Evolutionary conservation across 768 basidiomycete species (phyloP).

Genomic region (Sutorius australiensis): DNA sequence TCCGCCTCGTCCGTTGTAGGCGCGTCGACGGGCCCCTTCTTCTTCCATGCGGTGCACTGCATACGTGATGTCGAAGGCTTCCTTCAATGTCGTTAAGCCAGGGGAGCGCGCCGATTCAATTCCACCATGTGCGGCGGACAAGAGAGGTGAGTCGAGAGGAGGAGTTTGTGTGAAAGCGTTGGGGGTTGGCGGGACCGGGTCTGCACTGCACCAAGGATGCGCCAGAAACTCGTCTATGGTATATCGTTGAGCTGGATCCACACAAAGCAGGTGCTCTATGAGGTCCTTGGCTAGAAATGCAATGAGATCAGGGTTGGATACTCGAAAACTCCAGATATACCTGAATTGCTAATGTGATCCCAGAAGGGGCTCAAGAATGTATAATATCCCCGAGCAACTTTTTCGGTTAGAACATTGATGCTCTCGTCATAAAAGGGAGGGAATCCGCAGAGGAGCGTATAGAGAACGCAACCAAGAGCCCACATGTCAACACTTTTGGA

Average conservation of each 20-base stretch:
- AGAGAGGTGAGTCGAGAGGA: slow-evolving; percentile 83
- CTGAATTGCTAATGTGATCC: slow-evolving; percentile 86
- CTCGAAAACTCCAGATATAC: slow-evolving; percentile 38
- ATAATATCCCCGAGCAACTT: slow-evolving; percentile 95
- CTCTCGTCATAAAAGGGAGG: slow-evolving; percentile 99
- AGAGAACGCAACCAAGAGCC: slow-evolving; percentile 98
- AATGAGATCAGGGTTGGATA: slow-evolving; percentile 9
- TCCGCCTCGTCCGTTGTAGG: slow-evolving; percentile 74
- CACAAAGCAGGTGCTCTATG: slow-evolving; percentile 90
- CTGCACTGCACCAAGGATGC: slow-evolving; percentile 91
- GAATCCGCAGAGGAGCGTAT: slow-evolving; percentile 96
- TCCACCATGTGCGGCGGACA: slow-evolving; percentile 74
- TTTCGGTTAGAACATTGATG: slow-evolving; percentile 96
- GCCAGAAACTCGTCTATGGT: slow-evolving; percentile 97
- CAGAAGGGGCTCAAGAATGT: slow-evolving; percentile 99
- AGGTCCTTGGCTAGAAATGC: slow-evolving; percentile 78
- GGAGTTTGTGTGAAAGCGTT: slow-evolving; percentile 39
- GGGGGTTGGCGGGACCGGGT: slow-evolving; percentile 64
- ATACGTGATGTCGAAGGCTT: slow-evolving; percentile 98
- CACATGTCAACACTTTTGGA: slow-evolving; percentile 99
- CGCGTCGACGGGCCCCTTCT: slow-evolving; percentile 84
- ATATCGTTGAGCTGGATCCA: slow-evolving; percentile 92
- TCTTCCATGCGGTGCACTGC: slow-evolving; percentile 99
- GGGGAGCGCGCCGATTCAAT: slow-evolving; percentile 80
- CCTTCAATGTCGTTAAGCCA: slow-evolving; percentile 88